Evolutionary conservation across 1,284 basidiomycete genomes (phyloP).

Genomic region (Cutaneotrichosporon curvatum): DNA sequence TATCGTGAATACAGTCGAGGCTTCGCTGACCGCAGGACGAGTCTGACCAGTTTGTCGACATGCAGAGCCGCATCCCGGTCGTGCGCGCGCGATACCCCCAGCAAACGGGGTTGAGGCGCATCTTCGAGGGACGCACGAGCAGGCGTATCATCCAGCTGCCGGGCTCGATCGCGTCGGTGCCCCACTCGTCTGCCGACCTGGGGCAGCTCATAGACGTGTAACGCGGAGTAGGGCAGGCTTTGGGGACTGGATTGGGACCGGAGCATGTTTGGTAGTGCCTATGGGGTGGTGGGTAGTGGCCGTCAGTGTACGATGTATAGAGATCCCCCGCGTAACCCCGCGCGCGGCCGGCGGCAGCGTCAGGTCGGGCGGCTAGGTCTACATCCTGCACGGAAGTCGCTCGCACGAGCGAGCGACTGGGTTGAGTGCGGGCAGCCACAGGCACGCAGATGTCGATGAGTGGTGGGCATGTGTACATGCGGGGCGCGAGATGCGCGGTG

Average conservation of each 20-base stretch:
- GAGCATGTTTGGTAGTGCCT: too few relatives aligned
- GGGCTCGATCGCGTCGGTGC: not conserved
- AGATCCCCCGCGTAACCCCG: too few relatives aligned
- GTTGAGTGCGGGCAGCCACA: too few relatives aligned
- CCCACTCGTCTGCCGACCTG: not conserved
- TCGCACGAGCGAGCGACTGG: too few relatives aligned
- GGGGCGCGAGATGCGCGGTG: too few relatives aligned
- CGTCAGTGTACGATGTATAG: too few relatives aligned
- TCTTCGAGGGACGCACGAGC: slow-evolving; percentile 33
- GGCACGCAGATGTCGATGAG: too few relatives aligned
- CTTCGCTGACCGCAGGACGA: slow-evolving; percentile 29
- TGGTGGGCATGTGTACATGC: too few relatives aligned
- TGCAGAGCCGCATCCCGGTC: slow-evolving; percentile 26
- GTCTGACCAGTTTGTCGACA: slow-evolving; percentile 41
- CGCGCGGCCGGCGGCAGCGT: too few relatives aligned
- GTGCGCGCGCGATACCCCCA: slow-evolving; percentile 6
- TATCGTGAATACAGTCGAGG: slow-evolving; percentile 23
- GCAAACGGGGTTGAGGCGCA: slow-evolving; percentile 26
- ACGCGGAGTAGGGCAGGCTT: not conserved
- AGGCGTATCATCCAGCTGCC: not conserved
- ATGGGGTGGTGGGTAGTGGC: too few relatives aligned
- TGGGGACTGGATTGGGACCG: not conserved
- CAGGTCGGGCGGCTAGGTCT: too few relatives aligned
- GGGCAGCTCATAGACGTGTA: not conserved
- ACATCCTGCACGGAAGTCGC: too few relatives aligned